Percentiles rank a stretch among this genome's conserved stretches.
These are phyloP conservation scores for Zymoseptoria crescenta DNA, from an alignment of 2,329 filamentous ascomycete genomes.

Conservation along the genomic window DNA sequence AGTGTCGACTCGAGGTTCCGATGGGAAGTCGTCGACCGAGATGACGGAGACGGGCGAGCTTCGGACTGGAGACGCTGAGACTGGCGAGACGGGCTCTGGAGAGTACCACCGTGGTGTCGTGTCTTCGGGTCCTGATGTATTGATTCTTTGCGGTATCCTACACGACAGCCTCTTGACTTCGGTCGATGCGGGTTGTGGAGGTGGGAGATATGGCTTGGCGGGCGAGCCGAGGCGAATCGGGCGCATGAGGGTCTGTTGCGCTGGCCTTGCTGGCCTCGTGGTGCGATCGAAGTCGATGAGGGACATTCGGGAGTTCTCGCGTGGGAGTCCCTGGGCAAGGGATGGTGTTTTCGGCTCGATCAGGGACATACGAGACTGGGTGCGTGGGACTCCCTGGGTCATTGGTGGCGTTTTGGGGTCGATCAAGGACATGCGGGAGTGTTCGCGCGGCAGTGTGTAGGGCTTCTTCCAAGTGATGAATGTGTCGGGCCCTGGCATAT, in stretches of 20 bases:
- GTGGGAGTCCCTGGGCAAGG: slow-evolving; percentile 2
- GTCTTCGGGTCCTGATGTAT: background rate
- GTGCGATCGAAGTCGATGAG: slow-evolving; percentile 4
- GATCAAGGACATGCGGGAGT: slow-evolving; percentile 2
- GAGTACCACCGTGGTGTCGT: background rate
- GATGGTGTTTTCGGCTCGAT: background rate
- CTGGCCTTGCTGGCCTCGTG: slow-evolving; percentile 4
- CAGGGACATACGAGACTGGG: slow-evolving; percentile 3
- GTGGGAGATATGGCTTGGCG: slow-evolving; percentile 19
- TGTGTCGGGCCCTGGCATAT: slow-evolving; percentile 5
- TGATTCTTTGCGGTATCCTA: background rate
- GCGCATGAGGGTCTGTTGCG: slow-evolving; percentile 17
- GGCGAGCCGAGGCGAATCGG: slow-evolving; percentile 25
- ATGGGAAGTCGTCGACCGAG: background rate
- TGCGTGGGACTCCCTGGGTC: slow-evolving; percentile 1
- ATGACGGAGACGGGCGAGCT: background rate
- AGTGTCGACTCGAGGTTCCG: background rate
- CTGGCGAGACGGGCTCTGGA: slow-evolving; percentile 4
- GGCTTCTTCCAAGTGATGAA: background rate
- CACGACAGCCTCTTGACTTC: background rate
- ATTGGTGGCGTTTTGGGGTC: background rate
- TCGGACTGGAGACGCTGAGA: background rate
- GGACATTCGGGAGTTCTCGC: slow-evolving; percentile 14
- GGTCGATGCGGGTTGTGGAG: slow-evolving; percentile 2
- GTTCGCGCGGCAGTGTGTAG: slow-evolving; percentile 1